Evolutionary conservation across 1,139 yeast species (phyloP).

Genomic region (Citeromyces hawaiiensis): DNA sequence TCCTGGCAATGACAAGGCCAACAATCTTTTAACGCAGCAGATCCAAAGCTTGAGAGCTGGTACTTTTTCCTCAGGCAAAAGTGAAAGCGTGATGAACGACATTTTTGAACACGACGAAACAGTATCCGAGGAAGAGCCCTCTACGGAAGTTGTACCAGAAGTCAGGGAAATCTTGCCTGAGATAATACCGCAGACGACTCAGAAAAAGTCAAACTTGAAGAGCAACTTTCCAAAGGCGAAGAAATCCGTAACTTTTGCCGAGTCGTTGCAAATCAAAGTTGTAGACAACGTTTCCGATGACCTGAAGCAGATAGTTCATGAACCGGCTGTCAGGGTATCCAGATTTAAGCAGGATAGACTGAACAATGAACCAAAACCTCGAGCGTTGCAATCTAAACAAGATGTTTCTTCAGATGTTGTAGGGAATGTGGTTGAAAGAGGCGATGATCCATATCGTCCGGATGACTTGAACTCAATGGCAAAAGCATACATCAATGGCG

Average conservation of each 20-base stretch:
- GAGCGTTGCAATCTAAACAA: background rate
- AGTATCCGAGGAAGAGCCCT: background rate
- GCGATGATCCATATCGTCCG: too few relatives aligned
- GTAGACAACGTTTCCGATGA: conserved; percentile 44
- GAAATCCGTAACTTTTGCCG: conserved; percentile 41
- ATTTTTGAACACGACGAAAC: conserved; percentile 2
- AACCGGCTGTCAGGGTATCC: background rate
- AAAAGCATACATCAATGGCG: conserved; percentile 42
- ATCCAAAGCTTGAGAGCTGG: conserved; percentile 6
- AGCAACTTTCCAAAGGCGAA: conserved; percentile 11
- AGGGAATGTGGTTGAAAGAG: background rate
- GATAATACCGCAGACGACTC: background rate
- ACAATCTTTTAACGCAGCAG: conserved; percentile 13
- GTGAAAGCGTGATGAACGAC: conserved; percentile 8
- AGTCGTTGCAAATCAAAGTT: conserved; percentile 39
- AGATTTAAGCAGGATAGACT: background rate
- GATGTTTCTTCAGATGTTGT: background rate
- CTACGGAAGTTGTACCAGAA: background rate
- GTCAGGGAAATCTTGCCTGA: background rate
- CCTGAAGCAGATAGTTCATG: conserved; percentile 17
- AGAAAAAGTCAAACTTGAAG: conserved; percentile 10
- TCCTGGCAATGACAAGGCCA: conserved; percentile 11
- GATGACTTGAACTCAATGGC: conserved; percentile 49
- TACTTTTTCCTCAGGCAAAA: background rate
- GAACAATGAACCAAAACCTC: background rate